Evolutionary conservation across 2,329 filamentous ascomycete species (phyloP).

Genomic region (Mollisiaceae sp.): DNA sequence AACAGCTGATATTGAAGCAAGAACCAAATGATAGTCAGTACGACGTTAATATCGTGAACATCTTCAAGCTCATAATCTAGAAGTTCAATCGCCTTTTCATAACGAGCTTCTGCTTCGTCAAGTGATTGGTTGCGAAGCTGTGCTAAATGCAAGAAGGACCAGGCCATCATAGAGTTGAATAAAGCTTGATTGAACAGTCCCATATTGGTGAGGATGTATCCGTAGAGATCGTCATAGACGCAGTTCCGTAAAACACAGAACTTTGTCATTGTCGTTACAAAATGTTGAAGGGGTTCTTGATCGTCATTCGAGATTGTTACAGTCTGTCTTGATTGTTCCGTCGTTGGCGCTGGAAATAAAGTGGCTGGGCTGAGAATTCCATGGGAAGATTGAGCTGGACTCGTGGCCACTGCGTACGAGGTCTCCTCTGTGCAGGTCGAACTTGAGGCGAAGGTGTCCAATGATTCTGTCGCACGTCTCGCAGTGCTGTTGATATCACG

Average conservation of each 20-base stretch:
- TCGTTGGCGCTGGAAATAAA: neutral
- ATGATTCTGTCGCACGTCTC: too few relatives aligned
- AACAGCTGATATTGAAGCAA: neutral
- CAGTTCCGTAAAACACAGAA: neutral
- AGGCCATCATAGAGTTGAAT: neutral
- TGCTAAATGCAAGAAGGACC: neutral
- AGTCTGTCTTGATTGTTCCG: neutral
- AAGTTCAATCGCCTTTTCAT: neutral
- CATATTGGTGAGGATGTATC: neutral
- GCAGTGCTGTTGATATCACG: neutral
- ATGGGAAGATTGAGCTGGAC: neutral
- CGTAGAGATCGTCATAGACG: neutral
- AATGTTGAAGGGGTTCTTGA: neutral
- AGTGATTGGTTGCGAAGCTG: neutral
- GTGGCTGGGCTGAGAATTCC: neutral
- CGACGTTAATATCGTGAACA: neutral
- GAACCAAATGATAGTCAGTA: neutral
- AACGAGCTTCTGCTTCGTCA: neutral
- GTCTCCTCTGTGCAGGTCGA: too few relatives aligned
- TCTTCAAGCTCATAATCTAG: neutral
- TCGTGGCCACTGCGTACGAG: neutral
- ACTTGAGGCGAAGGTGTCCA: too few relatives aligned
- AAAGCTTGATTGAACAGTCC: neutral
- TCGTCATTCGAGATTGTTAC: neutral
- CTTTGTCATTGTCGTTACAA: neutral